These are phyloP conservation scores for Taphrina flavorubra DNA, from an alignment of 1,139 yeast species.

Conservation along the genomic window DNA sequence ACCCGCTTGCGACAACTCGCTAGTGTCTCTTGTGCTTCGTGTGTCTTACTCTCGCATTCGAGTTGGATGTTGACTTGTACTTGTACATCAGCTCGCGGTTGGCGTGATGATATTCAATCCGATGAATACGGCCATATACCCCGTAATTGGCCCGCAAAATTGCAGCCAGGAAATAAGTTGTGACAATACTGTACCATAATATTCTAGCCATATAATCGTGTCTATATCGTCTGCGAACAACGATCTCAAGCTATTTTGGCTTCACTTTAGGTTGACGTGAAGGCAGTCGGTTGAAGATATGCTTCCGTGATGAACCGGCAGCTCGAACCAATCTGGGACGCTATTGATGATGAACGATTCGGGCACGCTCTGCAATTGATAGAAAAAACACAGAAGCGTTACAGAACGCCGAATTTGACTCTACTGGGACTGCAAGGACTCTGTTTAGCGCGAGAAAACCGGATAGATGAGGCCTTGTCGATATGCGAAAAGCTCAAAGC, in stretches of 20 bases:
- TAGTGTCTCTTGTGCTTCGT: not conserved
- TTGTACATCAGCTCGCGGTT: not conserved
- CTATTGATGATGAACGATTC: constrained; percentile 31
- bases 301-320: constrained; percentile 10
- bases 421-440: constrained; percentile 24
- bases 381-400: constrained; percentile 24
- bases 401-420: constrained; percentile 18
- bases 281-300: not conserved
- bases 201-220: too few species aligned
- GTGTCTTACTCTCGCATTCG: not conserved
- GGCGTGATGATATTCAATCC: not conserved
- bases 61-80: not conserved
- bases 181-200: too few species aligned
- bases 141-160: not conserved
- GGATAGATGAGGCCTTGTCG: constrained; percentile 12
- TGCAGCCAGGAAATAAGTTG: too few species aligned
- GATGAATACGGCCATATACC: not conserved
- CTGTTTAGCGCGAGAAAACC: constrained; percentile 13
- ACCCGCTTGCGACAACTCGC: not conserved
- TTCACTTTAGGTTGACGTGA: too few species aligned
- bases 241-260: too few species aligned
- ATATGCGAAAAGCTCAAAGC: constrained; percentile 16
- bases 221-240: too few species aligned
- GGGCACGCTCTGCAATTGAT: constrained; percentile 25
- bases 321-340: constrained; percentile 32